Evolutionary conservation across 2,329 filamentous ascomycete species (phyloP), one percentile per base, ranked within the genome.

Genomic region (Ophiostoma sp.): DNA sequence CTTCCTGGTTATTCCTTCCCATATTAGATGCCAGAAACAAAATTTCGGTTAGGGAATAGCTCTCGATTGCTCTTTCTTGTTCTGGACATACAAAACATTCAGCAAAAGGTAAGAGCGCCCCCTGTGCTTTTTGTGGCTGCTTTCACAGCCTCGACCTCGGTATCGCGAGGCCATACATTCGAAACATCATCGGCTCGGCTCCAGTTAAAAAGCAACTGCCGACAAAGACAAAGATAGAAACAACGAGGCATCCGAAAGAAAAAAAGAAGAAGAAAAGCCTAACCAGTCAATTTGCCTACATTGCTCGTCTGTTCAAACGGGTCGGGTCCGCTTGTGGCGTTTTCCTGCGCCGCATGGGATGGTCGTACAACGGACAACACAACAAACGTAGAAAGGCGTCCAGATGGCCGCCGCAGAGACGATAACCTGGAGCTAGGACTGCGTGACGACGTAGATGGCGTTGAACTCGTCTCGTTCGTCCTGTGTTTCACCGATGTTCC

Each of bases 301-400:
- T 50, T 11, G 39, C 50, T 71, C 69, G 55, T 63, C 39, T 71
- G 69, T 25, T 71, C 69, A 71, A 71, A 71, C 69, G 39, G 39
- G 28, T 25, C 55, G 42, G 55, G 69, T 1, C 39, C 25, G 39
- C 55, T 22, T 71, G 69, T 71, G 69, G 55, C 69, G 69, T 36
- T 63, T 55, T 50, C 69, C 69, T 70, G 55, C 55, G 36, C 55
- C 69, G 55, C 55, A 31, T 28, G 22, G 22, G 5, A 15, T 31
- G 52, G 45, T 70, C 5, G 25, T 36, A 70, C 69, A 70, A 48
- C 11, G 22, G 12, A 66, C 31, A 70, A n/a, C 33, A 70, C 48
- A 70, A 61, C 52, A 42, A 70, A 28, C 12, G 36, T 22, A 39
- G 2, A 57, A 19, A 11, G n/a, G 33, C n/a, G 2, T 28, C n/a